These are phyloP conservation scores for Lepidium sativum DNA, from an alignment of 345 rosid species.

Conservation along the genomic window DNA sequence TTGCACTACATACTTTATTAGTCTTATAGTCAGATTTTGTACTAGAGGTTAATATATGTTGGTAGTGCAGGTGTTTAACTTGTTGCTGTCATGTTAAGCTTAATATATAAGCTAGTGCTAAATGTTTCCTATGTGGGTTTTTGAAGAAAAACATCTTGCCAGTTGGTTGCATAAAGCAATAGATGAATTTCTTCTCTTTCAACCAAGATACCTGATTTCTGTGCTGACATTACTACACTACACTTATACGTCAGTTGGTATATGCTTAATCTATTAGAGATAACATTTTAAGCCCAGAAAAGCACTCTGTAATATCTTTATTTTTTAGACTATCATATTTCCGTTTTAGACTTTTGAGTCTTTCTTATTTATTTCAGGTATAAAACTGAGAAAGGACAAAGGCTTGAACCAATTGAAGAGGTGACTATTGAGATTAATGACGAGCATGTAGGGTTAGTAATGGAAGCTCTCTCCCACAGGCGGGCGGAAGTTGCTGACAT, in stretches of 20 bases:
- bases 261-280: background rate
- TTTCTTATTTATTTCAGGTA: conserved; percentile 50
- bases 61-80: background rate
- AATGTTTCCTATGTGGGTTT: background rate
- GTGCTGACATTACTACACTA: background rate
- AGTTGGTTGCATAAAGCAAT: background rate
- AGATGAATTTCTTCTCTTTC: background rate
- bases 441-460: conserved; percentile 81
- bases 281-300: background rate
- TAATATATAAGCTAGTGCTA: background rate
- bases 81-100: background rate
- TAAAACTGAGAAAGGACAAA: conserved; percentile 52
- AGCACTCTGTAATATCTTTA: background rate
- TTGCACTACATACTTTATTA: background rate
- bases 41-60: background rate
- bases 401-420: conserved; percentile 95
- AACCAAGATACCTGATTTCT: background rate
- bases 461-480: conserved; percentile 97
- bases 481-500: conserved; percentile 78
- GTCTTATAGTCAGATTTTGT: background rate
- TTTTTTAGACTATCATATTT: background rate
- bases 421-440: conserved; percentile 92
- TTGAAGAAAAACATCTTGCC: background rate
- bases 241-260: background rate
- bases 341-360: background rate